phyloP scores from a whole-genome alignment of 345 rosid genomes.

The Salix purpurea region DNA sequence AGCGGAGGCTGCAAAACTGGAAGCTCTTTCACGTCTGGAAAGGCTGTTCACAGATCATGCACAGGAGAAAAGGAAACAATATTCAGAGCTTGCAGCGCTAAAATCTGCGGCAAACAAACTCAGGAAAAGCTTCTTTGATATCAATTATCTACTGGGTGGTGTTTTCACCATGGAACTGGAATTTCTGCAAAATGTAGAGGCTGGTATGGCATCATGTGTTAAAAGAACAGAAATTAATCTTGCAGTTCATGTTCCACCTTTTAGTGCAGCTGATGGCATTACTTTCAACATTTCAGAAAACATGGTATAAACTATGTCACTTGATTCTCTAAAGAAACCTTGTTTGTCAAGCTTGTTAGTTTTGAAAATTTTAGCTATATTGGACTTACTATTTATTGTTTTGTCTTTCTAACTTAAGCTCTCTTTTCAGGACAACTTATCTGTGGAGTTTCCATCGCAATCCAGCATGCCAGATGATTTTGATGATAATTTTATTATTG shows the following conservation, averaged over 20 bases:
- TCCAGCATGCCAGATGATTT: conserved; percentile 34
- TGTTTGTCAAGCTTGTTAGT: neutral
- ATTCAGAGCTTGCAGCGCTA: conserved; percentile 41
- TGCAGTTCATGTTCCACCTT: conserved; percentile 34
- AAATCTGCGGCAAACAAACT: conserved; percentile 48
- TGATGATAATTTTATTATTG: conserved; percentile 33
- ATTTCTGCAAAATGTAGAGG: conserved; percentile 57
- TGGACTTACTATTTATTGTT: conserved; percentile 1
- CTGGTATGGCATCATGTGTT: conserved; percentile 41
- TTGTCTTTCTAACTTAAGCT: conserved; percentile 17
- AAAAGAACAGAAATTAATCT: conserved; percentile 32
- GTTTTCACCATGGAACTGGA: conserved; percentile 54
- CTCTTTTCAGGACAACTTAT: conserved; percentile 45
- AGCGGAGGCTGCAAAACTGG: conserved; percentile 58
- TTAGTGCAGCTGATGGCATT: conserved; percentile 21
- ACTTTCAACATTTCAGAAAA: conserved; percentile 20
- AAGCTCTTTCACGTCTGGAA: conserved; percentile 52
- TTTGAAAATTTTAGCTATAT: neutral
- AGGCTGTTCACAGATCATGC: conserved; percentile 35
- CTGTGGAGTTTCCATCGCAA: conserved; percentile 38
- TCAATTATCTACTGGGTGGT: conserved; percentile 39
- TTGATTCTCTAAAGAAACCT: conserved; percentile 1
- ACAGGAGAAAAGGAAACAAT: conserved; percentile 50
- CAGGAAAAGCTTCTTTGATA: conserved; percentile 39
- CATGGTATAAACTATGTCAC: conserved; percentile 41